Conservation (phyloP, 768 basidiomycete species). For the Kwoniella newhampshirensis region DNA sequence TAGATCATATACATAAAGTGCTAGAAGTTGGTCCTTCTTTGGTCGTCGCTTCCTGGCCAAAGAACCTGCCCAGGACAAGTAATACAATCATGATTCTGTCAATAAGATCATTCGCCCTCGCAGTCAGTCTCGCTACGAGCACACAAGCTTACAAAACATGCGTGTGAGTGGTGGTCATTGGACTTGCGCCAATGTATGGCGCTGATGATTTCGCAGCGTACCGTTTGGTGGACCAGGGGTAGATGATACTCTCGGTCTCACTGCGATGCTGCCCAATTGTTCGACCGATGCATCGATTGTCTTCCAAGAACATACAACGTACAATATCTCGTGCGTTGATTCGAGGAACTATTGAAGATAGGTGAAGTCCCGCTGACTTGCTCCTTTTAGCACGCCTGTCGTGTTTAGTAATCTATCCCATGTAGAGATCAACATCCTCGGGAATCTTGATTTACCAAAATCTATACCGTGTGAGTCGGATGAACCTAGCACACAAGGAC, state of each 20-base stretch:
- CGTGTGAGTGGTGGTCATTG: constrained; percentile 2
- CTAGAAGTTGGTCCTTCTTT: no score
- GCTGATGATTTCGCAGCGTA: constrained; percentile 2
- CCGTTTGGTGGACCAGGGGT: constrained; percentile 10
- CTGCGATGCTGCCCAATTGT: constrained; percentile 3
- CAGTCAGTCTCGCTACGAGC: no score
- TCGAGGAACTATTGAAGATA: not conserved
- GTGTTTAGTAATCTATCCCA: constrained; percentile 7
- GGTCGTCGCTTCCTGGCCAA: no score
- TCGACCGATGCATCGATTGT: constrained; percentile 57
- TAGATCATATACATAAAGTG: no score
- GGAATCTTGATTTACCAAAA: constrained; percentile 13
- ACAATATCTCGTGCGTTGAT: constrained; percentile 58
- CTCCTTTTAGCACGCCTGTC: constrained; percentile 7
- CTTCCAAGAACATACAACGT: constrained; percentile 62
- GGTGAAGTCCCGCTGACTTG: not conserved
- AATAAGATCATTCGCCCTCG: no score
- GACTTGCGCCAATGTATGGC: not conserved
- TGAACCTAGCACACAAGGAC: not conserved
- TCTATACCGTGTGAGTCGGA: constrained; percentile 15
- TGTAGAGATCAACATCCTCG: constrained; percentile 14
- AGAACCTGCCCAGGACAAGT: no score
- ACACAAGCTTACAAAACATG: not conserved
- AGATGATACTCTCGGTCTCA: constrained; percentile 3
- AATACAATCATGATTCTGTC: no score